phyloP scores from a whole-genome alignment of 2,329 filamentous ascomycete genomes.

The Phyllosticta citrichinensis region DNA sequence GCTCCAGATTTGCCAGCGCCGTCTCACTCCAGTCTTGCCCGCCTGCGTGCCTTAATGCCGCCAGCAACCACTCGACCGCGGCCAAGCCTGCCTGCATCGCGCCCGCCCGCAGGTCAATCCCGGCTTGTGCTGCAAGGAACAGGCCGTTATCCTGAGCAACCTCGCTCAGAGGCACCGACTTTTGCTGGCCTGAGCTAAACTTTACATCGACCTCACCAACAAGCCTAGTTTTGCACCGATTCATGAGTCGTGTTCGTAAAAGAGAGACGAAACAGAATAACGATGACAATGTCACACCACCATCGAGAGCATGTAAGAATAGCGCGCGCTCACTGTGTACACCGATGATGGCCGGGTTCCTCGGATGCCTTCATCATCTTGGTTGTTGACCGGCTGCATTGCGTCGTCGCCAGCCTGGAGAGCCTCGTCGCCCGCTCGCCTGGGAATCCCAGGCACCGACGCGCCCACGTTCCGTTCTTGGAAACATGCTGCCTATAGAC shows the following conservation, averaged over 20 bases:
- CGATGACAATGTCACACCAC: not conserved
- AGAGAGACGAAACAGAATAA: not conserved
- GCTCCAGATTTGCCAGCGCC: not conserved
- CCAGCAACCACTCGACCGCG: not conserved
- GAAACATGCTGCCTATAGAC: not conserved
- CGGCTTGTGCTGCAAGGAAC: not conserved
- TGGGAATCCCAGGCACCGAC: not conserved
- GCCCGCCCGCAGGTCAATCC: not conserved
- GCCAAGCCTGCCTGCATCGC: not conserved
- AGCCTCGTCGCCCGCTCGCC: not conserved
- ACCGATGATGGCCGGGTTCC: not conserved
- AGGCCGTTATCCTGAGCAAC: not conserved
- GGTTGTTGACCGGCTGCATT: not conserved
- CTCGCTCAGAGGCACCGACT: not conserved
- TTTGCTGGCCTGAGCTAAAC: not conserved
- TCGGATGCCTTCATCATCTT: not conserved
- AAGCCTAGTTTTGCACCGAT: not conserved
- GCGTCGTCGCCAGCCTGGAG: not conserved
- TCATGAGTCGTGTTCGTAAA: not conserved
- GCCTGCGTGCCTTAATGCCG: not conserved
- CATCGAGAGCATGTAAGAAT: not conserved
- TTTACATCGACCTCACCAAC: slow-evolving; percentile 7
- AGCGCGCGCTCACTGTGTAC: not conserved
- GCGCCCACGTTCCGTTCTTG: not conserved
- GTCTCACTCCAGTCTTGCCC: not conserved